Conservation (phyloP, 495 filamentous ascomycete species). For the Peziza echinospora region DNA sequence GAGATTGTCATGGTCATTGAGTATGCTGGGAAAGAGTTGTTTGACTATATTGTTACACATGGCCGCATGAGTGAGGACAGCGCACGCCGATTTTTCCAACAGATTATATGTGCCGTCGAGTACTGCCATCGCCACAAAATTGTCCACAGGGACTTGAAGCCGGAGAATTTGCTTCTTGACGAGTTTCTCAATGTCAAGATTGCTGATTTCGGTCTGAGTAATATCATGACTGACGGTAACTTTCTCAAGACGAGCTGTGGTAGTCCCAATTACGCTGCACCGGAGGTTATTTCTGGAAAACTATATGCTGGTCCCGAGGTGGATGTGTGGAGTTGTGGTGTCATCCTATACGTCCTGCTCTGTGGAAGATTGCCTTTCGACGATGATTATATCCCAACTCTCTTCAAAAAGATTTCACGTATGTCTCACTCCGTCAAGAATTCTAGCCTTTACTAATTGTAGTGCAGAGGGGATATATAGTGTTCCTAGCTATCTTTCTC, state of each 20-base stretch:
- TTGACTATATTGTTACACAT: conserved; percentile 86
- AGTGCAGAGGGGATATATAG: conserved; percentile 53
- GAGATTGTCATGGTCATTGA: conserved; percentile 99
- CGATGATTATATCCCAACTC: conserved; percentile 77
- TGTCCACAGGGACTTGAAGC: conserved; percentile 91
- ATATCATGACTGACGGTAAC: conserved; percentile 99
- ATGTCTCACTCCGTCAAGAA: conserved; percentile 1
- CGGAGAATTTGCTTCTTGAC: conserved; percentile 89
- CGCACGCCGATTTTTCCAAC: conserved; percentile 91
- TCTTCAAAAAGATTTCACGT: conserved; percentile 68
- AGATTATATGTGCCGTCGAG: conserved; percentile 97
- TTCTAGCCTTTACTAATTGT: conserved; percentile 9
- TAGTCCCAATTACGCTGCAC: conserved; percentile 92
- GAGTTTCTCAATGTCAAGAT: conserved; percentile 94
- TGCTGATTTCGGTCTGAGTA: conserved; percentile 93
- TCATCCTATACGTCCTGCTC: conserved; percentile 88
- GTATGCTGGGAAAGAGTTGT: conserved; percentile 87
- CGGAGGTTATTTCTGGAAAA: conserved; percentile 94
- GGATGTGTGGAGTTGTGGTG: conserved; percentile 97
- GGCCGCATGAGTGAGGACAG: conserved; percentile 76
- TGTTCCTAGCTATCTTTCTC: conserved; percentile 67
- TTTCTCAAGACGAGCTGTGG: conserved; percentile 97
- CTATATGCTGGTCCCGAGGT: conserved; percentile 94
- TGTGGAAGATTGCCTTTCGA: conserved; percentile 87
- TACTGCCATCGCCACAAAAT: conserved; percentile 99